A percentile compares a stretch with the other conserved stretches of the same genome.
Conservation (phyloP, 306 rosid species). For the Benincasa hispida region DNA sequence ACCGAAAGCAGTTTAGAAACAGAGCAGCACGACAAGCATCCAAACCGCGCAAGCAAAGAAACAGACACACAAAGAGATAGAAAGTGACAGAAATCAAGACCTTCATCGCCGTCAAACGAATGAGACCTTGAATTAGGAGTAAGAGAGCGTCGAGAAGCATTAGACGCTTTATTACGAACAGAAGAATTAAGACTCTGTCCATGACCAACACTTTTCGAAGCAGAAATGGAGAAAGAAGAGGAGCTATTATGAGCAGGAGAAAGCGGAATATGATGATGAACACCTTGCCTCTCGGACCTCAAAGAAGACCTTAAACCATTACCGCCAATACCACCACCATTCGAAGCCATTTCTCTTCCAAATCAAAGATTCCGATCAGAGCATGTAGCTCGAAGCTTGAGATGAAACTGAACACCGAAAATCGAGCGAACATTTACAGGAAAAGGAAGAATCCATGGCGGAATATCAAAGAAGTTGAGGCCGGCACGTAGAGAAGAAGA, state of each 20-base stretch:
- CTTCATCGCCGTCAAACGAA: conserved; percentile 30
- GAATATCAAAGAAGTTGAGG: conserved; percentile 16
- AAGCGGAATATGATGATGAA: conserved; percentile 9
- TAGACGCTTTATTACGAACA: conserved; percentile 22
- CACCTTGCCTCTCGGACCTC: conserved; percentile 13
- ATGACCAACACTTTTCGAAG: conserved; percentile 6
- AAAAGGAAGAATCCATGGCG: neutral
- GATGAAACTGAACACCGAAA: neutral
- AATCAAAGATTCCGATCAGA: neutral
- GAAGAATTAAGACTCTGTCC: conserved; percentile 14
- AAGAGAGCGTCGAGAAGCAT: conserved; percentile 31
- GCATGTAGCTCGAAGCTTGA: neutral
- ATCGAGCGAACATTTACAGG: neutral
- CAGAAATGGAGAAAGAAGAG: neutral
- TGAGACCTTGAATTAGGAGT: conserved; percentile 23
- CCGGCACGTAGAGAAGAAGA: conserved; percentile 33
- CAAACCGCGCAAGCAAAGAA: neutral
- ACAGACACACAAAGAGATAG: neutral
- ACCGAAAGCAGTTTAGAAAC: neutral
- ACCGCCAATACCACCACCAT: neutral
- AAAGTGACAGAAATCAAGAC: conserved; percentile 12
- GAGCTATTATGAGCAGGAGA: conserved; percentile 12
- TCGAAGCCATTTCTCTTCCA: conserved; percentile 14
- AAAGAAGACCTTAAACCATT: conserved; percentile 9
- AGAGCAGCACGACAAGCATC: neutral